A percentile compares a stretch with the other conserved stretches of the same genome.
Evolutionary conservation across 805 yeast species (phyloP).

Genomic region (Kuraishia hungarica): DNA sequence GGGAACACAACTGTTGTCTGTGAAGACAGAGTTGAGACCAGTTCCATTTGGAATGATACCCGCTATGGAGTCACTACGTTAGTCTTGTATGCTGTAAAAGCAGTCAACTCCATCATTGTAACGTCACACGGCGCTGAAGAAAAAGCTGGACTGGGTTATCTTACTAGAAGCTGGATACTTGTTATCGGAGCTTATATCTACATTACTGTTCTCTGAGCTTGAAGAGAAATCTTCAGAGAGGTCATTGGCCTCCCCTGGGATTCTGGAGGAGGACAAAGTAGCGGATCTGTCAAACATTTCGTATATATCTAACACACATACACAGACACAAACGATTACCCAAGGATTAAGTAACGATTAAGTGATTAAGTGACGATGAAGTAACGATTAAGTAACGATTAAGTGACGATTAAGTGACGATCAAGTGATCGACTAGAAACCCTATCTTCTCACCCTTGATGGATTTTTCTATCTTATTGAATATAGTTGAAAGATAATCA

Average conservation of each 20-base stretch:
- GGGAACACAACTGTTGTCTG: neutral
- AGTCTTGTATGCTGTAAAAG: too few species aligned
- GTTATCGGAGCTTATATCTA: neutral
- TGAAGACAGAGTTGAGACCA: neutral
- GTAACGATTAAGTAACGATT: too few species aligned
- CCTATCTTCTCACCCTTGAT: too few species aligned
- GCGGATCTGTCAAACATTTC: neutral
- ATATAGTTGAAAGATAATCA: too few species aligned
- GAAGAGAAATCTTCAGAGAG: neutral
- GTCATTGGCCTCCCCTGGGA: neutral
- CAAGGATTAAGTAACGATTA: too few species aligned
- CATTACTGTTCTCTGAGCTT: neutral
- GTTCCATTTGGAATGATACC: neutral
- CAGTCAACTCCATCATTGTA: too few species aligned
- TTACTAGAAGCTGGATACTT: neutral
- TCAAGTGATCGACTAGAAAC: too few species aligned
- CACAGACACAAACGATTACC: too few species aligned
- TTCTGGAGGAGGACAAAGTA: neutral
- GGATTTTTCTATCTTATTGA: too few species aligned
- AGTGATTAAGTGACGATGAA: too few species aligned
- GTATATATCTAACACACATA: neutral
- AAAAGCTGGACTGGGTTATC: neutral
- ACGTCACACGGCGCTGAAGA: too few species aligned
- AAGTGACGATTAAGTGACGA: too few species aligned
- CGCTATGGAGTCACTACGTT: neutral